Conservation (phyloP, 2,329 filamentous ascomycete species). For the Beauveria bassiana region DNA sequence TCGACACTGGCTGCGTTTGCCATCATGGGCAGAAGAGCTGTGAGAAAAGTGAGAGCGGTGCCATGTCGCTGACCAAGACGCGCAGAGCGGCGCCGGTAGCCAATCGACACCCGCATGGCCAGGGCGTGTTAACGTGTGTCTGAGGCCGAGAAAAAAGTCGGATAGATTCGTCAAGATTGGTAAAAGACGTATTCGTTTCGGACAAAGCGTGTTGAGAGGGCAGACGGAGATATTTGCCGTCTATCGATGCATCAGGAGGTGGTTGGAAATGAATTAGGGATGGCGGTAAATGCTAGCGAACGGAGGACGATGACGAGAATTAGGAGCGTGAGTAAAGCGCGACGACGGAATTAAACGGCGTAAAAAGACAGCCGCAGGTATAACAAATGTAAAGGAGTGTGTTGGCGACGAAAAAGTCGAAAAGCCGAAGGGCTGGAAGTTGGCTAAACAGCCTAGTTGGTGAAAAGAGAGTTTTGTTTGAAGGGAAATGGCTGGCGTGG, state of each 20-base stretch:
- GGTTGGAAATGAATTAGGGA: background rate
- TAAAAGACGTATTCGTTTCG: background rate
- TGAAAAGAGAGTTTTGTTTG: constrained; percentile 7
- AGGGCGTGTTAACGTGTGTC: background rate
- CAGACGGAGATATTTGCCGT: background rate
- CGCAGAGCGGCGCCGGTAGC: constrained; percentile 33
- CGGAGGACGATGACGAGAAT: background rate
- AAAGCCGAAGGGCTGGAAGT: constrained; percentile 9
- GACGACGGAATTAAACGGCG: background rate
- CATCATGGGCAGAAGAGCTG: constrained; percentile 30
- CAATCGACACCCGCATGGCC: constrained; percentile 42
- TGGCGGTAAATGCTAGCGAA: background rate
- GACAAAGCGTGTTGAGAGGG: background rate
- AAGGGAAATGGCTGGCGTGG: constrained; percentile 3
- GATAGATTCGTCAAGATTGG: background rate
- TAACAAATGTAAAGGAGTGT: constrained; percentile 7
- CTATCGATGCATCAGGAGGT: constrained; percentile 7
- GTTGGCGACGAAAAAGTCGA: background rate
- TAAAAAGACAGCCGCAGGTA: constrained; percentile 2
- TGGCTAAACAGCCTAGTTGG: background rate
- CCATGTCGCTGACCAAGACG: constrained; percentile 23
- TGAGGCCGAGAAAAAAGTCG: background rate
- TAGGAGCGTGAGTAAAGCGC: background rate
- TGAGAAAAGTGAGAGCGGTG: constrained; percentile 30
- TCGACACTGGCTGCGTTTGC: constrained; percentile 50